Base-by-base conservation (phyloP, 257 asterid species). In the Solanum ossicruentum region DNA sequence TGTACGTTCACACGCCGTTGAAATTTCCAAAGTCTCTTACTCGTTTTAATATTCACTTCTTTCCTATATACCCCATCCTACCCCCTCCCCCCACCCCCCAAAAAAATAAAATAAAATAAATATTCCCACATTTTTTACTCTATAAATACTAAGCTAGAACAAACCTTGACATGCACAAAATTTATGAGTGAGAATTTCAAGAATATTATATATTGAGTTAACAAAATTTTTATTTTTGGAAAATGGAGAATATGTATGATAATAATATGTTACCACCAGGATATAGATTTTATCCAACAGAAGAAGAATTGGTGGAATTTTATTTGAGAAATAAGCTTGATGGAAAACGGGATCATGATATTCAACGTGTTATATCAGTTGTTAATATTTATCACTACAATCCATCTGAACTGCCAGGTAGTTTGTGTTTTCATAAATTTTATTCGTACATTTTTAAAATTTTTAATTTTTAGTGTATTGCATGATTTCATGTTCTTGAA, bases 351-450 rank as follows among this genome's bases (percentile, higher is more conserved):
- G 8, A 36, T 1, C 41, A 80, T 2, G 88, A 91, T 12, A 82
- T 92, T 71, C 88, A 90, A 77, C 52, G 66, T 15, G 90, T 93
- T 9, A 93, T 92, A 11, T 95, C 97, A 0, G 86, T 89, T 67
- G 85, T 91, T 78, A 89, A 91, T 84, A 88, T 92, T 16, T 92
- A 93, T 85, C 85, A 93, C 16, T 80, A 89, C 77, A 89, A 88
- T 88, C 97, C 97, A 56, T 90, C 90, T 88, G 88, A 92, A 41
- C 95, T 93, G 56, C 94, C 95, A 66, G 88, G 97, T 51, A 47
- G 3, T 92, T 78, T 79, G 88, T 43, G 6, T 11, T 12, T 8
- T 81, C 4, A 2, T 26, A 26, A 13, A 26, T 12, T 15, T 54
- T n/a, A 20, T n/a, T n/a, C 16, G 2, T 13, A 52, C 0, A 2